Percentiles rank a stretch among this genome's conserved stretches.
Evolutionary conservation across 2,329 filamentous ascomycete species (phyloP).

Genomic region (Thyridium curvatum): DNA sequence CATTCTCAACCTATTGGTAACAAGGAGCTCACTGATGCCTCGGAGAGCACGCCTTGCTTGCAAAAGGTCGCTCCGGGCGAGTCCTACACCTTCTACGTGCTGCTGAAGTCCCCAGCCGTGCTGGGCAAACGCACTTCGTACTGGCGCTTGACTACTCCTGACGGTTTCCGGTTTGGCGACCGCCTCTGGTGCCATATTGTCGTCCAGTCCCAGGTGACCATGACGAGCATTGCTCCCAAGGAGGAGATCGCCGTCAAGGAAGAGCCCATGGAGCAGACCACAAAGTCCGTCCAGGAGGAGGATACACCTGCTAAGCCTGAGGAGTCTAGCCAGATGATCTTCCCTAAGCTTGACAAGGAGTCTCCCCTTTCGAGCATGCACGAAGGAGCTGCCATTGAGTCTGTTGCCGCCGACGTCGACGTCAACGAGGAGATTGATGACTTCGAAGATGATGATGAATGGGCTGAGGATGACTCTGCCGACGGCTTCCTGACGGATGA

Average conservation of each 20-base stretch:
- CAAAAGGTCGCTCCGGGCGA: constrained; percentile 65
- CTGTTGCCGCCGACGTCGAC: constrained; percentile 32
- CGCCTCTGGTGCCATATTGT: constrained; percentile 91
- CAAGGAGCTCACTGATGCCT: constrained; percentile 68
- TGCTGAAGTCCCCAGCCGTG: constrained; percentile 73
- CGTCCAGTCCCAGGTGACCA: constrained; percentile 39
- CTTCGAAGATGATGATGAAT: constrained; percentile 52
- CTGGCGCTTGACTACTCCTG: constrained; percentile 83
- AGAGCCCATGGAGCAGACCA: constrained; percentile 46
- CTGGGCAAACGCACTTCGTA: constrained; percentile 83
- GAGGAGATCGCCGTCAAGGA: constrained; percentile 28
- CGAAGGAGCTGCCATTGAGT: constrained; percentile 41
- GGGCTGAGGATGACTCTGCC: constrained; percentile 52
- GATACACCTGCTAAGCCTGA: constrained; percentile 5
- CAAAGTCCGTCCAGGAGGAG: constrained; percentile 61
- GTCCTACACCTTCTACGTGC: constrained; percentile 73
- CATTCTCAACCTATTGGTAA: constrained; percentile 72
- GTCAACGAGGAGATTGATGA: constrained; percentile 43
- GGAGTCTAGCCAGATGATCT: constrained; percentile 73
- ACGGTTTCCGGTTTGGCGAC: constrained; percentile 82
- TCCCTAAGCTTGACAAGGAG: constrained; percentile 93
- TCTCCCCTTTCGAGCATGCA: constrained; percentile 78
- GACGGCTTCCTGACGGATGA: constrained; percentile 91
- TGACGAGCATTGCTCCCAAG: constrained; percentile 8
- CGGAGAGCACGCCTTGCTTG: constrained; percentile 73